A percentile compares a stretch with the other conserved stretches of the same genome.
phyloP scores from a whole-genome alignment of 108 stramenopile species.

The Schizochytrium sp. region DNA sequence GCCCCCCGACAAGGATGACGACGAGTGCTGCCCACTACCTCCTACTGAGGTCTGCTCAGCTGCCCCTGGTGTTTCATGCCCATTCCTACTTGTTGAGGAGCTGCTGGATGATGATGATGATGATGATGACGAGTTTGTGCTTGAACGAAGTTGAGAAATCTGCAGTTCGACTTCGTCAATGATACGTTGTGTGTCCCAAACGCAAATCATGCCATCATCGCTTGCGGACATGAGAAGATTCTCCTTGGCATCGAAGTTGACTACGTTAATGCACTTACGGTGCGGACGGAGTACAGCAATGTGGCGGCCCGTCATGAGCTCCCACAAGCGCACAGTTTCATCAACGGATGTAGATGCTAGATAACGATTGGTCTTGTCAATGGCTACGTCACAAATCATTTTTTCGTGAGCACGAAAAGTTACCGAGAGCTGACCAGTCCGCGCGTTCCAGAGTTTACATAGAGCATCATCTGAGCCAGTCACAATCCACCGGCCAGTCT shows the following conservation, averaged over 20 bases:
- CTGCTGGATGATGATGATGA: neutral
- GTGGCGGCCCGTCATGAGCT: constrained; percentile 36
- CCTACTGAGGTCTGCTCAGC: no score
- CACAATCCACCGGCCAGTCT: constrained; percentile 48
- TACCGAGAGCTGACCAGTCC: neutral
- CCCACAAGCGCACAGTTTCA: constrained; percentile 41
- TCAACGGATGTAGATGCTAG: constrained; percentile 37
- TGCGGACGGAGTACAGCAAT: constrained; percentile 11
- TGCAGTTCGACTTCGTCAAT: constrained; percentile 11
- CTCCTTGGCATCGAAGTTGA: constrained; percentile 8
- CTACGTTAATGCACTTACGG: constrained; percentile 6
- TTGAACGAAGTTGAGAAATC: neutral
- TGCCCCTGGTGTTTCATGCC: no score
- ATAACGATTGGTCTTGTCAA: constrained; percentile 37
- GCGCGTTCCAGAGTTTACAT: constrained; percentile 37
- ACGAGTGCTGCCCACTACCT: no score
- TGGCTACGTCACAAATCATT: constrained; percentile 53
- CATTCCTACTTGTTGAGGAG: neutral
- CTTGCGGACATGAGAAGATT: constrained; percentile 49
- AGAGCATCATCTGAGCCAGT: constrained; percentile 46
- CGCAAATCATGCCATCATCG: constrained; percentile 47
- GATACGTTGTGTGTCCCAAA: constrained; percentile 53
- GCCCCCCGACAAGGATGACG: neutral
- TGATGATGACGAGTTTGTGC: constrained; percentile 34
- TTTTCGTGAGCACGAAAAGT: constrained; percentile 58